Conservation (phyloP, 768 basidiomycete species). For the Tephrocybe sp. region DNA sequence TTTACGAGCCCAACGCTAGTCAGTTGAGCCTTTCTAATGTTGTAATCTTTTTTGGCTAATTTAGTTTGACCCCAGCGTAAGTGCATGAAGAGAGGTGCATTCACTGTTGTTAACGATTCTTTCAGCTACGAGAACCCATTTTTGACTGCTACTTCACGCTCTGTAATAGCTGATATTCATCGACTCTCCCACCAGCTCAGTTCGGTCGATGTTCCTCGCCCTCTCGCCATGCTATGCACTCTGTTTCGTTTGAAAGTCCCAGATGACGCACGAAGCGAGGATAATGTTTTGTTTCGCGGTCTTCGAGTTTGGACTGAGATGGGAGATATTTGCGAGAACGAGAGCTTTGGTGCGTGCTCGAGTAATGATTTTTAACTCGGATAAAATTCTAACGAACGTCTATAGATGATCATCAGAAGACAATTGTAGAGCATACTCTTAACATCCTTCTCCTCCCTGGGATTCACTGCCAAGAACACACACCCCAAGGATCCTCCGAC, state of each 20-base stretch:
- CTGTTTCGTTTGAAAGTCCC: slow-evolving; percentile 43
- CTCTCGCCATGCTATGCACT: slow-evolving; percentile 57
- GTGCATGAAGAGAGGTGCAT: slow-evolving; percentile 15
- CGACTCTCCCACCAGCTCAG: slow-evolving; percentile 59
- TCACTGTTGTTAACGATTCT: slow-evolving; percentile 3
- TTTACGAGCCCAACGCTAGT: slow-evolving; percentile 76
- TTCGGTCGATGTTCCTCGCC: slow-evolving; percentile 66
- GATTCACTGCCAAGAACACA: slow-evolving; percentile 51
- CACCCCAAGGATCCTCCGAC: slow-evolving; percentile 32
- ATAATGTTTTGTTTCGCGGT: slow-evolving; percentile 57
- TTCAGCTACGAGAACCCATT: slow-evolving; percentile 78
- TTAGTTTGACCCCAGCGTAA: slow-evolving; percentile 35
- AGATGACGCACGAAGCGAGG: slow-evolving; percentile 22
- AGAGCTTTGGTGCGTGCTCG: slow-evolving; percentile 63
- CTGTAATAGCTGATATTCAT: slow-evolving; percentile 72
- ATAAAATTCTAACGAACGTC: slow-evolving; percentile 3
- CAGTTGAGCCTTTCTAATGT: slow-evolving; percentile 21
- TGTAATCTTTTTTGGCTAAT: slow-evolving; percentile 16
- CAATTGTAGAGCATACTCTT: slow-evolving; percentile 78
- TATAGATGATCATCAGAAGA: slow-evolving; percentile 39
- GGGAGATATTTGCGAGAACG: slow-evolving; percentile 73
- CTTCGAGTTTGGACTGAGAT: slow-evolving; percentile 75
- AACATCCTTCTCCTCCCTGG: slow-evolving; percentile 76
- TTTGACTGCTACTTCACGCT: slow-evolving; percentile 72
- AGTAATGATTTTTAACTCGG: slow-evolving; percentile 1